Evolutionary conservation across 2,329 filamentous ascomycete species (phyloP).

Genomic region (Colletotrichum spaethianum): DNA sequence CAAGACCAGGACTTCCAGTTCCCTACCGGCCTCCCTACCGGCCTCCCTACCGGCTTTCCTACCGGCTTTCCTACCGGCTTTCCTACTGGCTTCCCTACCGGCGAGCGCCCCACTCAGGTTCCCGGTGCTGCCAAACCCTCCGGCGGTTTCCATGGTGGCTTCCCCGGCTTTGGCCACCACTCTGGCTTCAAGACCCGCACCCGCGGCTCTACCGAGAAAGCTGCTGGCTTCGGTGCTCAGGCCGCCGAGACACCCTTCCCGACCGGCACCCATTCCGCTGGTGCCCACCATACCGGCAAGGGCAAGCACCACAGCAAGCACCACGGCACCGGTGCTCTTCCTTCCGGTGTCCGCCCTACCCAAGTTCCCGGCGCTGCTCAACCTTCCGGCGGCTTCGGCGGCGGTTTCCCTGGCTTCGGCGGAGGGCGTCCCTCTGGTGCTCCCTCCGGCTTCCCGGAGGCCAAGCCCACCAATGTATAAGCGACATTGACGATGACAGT

Average conservation of each 20-base stretch:
- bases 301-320: conserved; percentile 22
- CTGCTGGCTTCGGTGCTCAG: conserved; percentile 3
- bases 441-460: conserved; percentile 2
- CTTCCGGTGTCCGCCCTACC: conserved; percentile 30
- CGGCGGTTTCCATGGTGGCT: conserved; percentile 18
- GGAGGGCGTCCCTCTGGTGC: conserved; percentile 15
- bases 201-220: conserved; percentile 9
- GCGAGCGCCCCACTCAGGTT: conserved; percentile 11
- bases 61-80: conserved; percentile 7
- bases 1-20: conserved; percentile 12
- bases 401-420: conserved; percentile 25
- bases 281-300: conserved; percentile 25
- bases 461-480: conserved; percentile 27
- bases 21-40: conserved; percentile 26
- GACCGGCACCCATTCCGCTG: conserved; percentile 9
- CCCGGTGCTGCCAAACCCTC: conserved; percentile 21
- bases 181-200: conserved; percentile 35
- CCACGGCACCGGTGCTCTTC: conserved; percentile 35
- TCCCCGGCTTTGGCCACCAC: conserved; percentile 28
- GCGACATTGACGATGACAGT: not conserved
- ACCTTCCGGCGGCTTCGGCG: conserved; percentile 31
- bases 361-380: conserved; percentile 32
- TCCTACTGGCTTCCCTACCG: conserved; percentile 18
- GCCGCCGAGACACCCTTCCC: conserved; percentile 26
- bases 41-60: conserved; percentile 19